Evolutionary conservation across 2,329 filamentous ascomycete species (phyloP).

Genomic region (Biscogniauxia sp.): DNA sequence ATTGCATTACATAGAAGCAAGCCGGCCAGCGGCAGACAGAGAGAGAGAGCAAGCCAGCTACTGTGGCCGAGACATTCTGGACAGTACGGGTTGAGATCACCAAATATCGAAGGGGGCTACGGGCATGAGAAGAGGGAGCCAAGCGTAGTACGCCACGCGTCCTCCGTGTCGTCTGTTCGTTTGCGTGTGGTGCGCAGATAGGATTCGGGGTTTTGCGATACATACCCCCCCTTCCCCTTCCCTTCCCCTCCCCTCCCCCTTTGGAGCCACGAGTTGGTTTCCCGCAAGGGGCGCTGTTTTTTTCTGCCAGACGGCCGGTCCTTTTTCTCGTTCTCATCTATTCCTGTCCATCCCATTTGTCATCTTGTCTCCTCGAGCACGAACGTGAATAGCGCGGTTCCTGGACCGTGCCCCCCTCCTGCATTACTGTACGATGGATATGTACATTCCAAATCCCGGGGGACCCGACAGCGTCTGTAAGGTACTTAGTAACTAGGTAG

Average conservation of each 20-base stretch:
- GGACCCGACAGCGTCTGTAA: background rate
- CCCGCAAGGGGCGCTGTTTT: background rate
- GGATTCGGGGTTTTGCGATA: background rate
- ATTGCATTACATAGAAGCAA: background rate
- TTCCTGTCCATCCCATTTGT: background rate
- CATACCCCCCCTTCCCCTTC: background rate
- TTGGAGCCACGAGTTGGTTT: background rate
- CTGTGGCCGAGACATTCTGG: background rate
- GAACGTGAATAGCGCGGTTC: background rate
- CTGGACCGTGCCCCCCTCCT: background rate
- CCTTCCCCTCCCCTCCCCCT: background rate
- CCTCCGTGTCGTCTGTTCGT: background rate
- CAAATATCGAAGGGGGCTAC: background rate
- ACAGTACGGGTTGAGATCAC: background rate
- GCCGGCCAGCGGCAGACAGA: too few relatives aligned
- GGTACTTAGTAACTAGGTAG: background rate
- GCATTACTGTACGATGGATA: background rate
- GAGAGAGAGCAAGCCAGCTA: too few relatives aligned
- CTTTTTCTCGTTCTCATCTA: background rate
- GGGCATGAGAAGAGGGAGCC: background rate
- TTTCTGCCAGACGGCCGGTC: background rate
- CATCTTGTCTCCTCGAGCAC: background rate
- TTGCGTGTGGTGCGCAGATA: background rate
- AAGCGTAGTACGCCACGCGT: background rate
- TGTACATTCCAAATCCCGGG: background rate